Percentiles rank a stretch among this genome's conserved stretches.
phyloP scores from a whole-genome alignment of 2,329 filamentous ascomycete genomes.

The Aspergillus pseudonomiae region DNA sequence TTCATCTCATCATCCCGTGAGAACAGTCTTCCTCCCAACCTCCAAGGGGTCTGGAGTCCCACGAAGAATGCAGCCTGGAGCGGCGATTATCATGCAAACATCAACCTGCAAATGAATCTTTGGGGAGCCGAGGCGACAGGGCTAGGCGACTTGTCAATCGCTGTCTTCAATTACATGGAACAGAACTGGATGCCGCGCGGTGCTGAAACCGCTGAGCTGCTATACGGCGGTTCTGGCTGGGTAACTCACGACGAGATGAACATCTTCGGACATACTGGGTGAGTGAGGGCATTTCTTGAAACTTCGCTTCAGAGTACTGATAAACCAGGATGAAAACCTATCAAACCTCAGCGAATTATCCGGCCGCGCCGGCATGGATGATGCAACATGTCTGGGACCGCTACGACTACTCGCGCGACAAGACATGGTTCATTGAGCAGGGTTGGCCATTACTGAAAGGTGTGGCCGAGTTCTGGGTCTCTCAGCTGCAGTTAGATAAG shows the following conservation, averaged over 20 bases:
- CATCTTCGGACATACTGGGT: slow-evolving; percentile 59
- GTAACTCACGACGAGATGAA: slow-evolving; percentile 62
- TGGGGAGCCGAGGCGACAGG: slow-evolving; percentile 60
- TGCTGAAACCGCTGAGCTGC: slow-evolving; percentile 54
- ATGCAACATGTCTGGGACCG: slow-evolving; percentile 62
- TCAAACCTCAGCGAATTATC: slow-evolving; percentile 42
- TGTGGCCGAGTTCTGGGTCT: slow-evolving; percentile 60
- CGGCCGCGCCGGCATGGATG: slow-evolving; percentile 58
- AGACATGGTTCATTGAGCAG: slow-evolving; percentile 46
- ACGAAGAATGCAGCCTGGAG: slow-evolving; percentile 54
- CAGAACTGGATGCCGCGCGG: slow-evolving; percentile 59
- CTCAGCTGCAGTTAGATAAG: slow-evolving; percentile 54
- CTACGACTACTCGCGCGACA: slow-evolving; percentile 57
- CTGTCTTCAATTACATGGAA: slow-evolving; percentile 57
- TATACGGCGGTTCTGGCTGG: slow-evolving; percentile 60
- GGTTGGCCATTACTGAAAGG: slow-evolving; percentile 60
- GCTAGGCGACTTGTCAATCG: slow-evolving; percentile 47
- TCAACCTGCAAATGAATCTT: slow-evolving; percentile 66
- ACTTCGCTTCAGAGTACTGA: neutral
- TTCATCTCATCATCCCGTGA: slow-evolving; percentile 57
- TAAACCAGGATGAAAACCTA: slow-evolving; percentile 45
- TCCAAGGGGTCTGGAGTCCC: slow-evolving; percentile 58
- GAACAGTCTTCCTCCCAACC: slow-evolving; percentile 58
- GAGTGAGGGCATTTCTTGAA: neutral
- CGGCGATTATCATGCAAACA: slow-evolving; percentile 61